Conservation (phyloP, 202 grass and related monocot genomes). For the Carex arenaria region DNA sequence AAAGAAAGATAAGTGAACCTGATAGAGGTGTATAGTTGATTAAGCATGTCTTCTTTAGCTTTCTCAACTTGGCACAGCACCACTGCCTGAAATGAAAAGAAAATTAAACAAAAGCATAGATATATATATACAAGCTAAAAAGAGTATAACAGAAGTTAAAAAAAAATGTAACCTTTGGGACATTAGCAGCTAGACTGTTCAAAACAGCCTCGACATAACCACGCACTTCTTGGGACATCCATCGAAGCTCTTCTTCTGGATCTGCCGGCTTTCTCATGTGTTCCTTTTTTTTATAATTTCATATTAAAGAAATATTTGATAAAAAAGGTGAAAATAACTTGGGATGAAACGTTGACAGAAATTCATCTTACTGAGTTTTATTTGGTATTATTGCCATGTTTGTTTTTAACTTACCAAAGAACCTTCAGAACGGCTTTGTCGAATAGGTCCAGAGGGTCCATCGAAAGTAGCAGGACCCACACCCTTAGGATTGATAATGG, state of each 20-base stretch:
- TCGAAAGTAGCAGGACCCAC: constrained; percentile 58
- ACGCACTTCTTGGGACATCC: constrained; percentile 99
- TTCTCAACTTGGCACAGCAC: constrained; percentile 99
- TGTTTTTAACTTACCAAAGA: constrained; percentile 56
- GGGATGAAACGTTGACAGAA: not conserved
- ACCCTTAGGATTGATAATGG: constrained; percentile 69
- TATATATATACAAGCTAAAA: not conserved
- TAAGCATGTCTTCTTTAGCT: constrained; percentile 99
- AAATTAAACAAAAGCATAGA: not conserved
- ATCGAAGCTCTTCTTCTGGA: constrained; percentile 98
- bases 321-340: not conserved
- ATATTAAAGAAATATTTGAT: not conserved
- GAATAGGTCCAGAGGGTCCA: constrained; percentile 56
- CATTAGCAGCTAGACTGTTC: constrained; percentile 95
- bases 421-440: constrained; percentile 94
- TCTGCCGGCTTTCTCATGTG: constrained; percentile 68
- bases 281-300: not conserved
- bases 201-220: constrained; percentile 99
- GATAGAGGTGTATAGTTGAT: constrained; percentile 87
- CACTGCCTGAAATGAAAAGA: constrained; percentile 46
- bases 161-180: constrained; percentile 78
- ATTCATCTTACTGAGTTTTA: not conserved
- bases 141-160: constrained; percentile 19
- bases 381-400: not conserved
- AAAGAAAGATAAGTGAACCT: constrained; percentile 35